Evolutionary conservation across 179 eudicot species (phyloP).

Genomic region (Silene noctiflora): DNA sequence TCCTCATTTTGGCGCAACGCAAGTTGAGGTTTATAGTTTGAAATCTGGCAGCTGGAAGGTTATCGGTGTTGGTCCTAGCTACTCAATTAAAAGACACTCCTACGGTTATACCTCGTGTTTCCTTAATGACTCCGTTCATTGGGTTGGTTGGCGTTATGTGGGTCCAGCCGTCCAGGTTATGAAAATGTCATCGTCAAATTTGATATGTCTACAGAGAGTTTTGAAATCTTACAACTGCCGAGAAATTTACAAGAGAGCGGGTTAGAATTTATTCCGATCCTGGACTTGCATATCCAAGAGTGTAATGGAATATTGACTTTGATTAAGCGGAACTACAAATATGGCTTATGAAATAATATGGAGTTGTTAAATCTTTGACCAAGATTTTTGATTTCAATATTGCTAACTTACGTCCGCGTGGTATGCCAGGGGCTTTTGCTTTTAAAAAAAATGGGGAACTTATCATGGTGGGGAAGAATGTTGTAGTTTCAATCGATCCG

Average conservation of each 20-base stretch:
- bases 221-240: neutral
- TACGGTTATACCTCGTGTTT: neutral
- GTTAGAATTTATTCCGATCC: neutral
- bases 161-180: neutral
- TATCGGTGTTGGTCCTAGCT: neutral
- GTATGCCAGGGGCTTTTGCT: neutral
- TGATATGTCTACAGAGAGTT: neutral
- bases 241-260: neutral
- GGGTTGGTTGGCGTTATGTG: neutral
- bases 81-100: too few relatives aligned
- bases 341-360: conserved; percentile 10
- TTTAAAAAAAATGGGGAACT: conserved; percentile 1
- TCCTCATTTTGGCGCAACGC: too few relatives aligned
- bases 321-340: neutral
- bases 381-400: neutral
- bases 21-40: neutral
- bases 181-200: neutral
- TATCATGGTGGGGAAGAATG: neutral
- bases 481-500: neutral
- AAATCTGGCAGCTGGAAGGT: neutral
- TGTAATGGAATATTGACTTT: neutral
- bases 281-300: neutral
- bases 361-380: neutral
- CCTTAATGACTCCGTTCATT: neutral
- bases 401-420: neutral